Base-by-base conservation (phyloP, 2,329 filamentous ascomycete genomes). In the Metarhizium guizhouense region DNA sequence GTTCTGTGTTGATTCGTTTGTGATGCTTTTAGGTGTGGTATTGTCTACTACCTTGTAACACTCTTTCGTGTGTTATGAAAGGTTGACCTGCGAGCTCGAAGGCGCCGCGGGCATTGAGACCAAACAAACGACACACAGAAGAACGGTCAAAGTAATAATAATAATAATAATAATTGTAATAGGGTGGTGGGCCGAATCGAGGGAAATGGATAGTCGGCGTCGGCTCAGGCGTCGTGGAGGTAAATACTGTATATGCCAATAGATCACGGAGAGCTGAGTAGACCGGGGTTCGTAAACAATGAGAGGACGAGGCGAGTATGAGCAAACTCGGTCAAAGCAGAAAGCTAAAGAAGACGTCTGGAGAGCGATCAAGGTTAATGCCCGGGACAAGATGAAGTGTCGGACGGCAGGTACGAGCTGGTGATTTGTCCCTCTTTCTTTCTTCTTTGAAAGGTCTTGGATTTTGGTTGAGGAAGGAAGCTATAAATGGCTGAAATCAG, bases 241-340 rank as follows among this genome's bases (percentile, higher is more conserved):
- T 18, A n/a, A 40, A n/a, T 43, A 18, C 32, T 42, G 25, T 52
- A 52, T 38, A 47, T 56, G 55, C 40, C 20, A 51, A 47, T 49
- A 50, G 51, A 54, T 56, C 40, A 55, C 47, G 47, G 29, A 49
- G 18, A 29, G 52, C n/a, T 30, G 47, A 47, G 51, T 20, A 42
- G 29, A 34, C 36, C 47, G 16, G 20, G 25, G 45, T 18, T 30
- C 6, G 47, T 42, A 43, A 49, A 43, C 14, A 18, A 36, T n/a
- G 29, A 34, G 42, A 32, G 47, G 29, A 25, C 18, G 47, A 36
- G 29, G 47, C 32, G 40, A 53, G 47, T 14, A 47, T 54, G 38
- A n/a, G 25, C 4, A 20, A n/a, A 49, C 34, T 47, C 14, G 20
- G n/a, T 10, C 20, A 47, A 30, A 32, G 18, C 32, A 45, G 47